Conservation (phyloP, 2,329 filamentous ascomycete genomes). For the Tolypocladium endophyticum region DNA sequence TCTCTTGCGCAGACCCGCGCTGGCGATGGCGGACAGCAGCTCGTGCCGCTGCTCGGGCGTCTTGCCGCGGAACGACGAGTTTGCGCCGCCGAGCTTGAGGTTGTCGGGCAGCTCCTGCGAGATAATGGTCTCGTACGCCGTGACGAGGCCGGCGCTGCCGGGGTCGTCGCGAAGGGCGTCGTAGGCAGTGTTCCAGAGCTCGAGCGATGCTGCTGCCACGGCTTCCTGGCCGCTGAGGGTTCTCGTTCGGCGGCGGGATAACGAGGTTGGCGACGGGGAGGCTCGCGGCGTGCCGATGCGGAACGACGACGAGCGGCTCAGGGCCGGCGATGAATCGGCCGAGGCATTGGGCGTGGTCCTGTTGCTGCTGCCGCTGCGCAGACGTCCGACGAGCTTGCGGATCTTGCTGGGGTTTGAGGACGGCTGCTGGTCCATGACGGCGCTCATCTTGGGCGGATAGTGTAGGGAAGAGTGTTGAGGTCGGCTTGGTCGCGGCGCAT, state of each 20-base stretch:
- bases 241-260: not conserved
- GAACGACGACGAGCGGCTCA: not conserved
- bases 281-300: not conserved
- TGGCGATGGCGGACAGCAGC: conserved; percentile 18
- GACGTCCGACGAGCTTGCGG: conserved; percentile 7
- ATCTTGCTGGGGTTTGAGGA: not conserved
- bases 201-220: conserved; percentile 12
- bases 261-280: not conserved
- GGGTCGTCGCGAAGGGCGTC: conserved; percentile 18
- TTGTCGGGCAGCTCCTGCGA: conserved; percentile 21
- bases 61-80: conserved; percentile 12
- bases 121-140: conserved; percentile 25
- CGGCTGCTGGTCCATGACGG: not conserved
- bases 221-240: not conserved
- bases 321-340: not conserved
- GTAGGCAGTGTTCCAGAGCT: conserved; percentile 24
- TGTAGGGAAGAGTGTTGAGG: not conserved
- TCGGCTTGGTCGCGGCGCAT: not conserved
- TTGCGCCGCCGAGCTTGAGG: conserved; percentile 17
- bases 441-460: not conserved
- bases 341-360: not conserved
- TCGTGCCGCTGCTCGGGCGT: conserved; percentile 15
- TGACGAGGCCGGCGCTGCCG: conserved; percentile 18
- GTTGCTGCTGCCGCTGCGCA: conserved; percentile 4
- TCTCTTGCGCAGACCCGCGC: conserved; percentile 17